Evolutionary conservation across 176 grass and related monocot species (phyloP).

Genomic region (Oropetium thomaeum): DNA sequence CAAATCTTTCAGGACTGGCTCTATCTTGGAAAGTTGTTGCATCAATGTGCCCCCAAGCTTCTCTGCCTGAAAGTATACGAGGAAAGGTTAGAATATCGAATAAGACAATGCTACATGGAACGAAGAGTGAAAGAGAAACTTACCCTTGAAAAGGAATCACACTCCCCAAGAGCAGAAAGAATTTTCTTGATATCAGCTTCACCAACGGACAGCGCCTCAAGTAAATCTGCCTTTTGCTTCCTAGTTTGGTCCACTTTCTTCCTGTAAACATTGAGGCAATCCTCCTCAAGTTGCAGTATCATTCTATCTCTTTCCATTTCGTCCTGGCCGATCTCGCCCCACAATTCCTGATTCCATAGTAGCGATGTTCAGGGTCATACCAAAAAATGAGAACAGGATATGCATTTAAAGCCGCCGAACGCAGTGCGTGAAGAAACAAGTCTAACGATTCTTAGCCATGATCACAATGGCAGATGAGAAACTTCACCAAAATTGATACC

Average conservation of each 20-base stretch:
- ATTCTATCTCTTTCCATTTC: slow-evolving; percentile 71
- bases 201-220: slow-evolving; percentile 45
- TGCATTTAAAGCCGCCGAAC: background rate
- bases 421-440: background rate
- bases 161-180: slow-evolving; percentile 72
- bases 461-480: background rate
- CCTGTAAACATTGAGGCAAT: slow-evolving; percentile 77
- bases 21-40: slow-evolving; percentile 66
- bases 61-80: slow-evolving; percentile 50
- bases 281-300: slow-evolving; percentile 74
- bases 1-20: slow-evolving; percentile 64
- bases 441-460: background rate
- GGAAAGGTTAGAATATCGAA: background rate
- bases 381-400: background rate
- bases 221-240: slow-evolving; percentile 59
- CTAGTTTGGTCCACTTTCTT: slow-evolving; percentile 59
- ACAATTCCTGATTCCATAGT: slow-evolving; percentile 55
- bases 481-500: background rate
- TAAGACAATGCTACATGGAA: background rate
- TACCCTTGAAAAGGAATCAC: slow-evolving; percentile 73
- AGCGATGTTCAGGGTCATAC: background rate
- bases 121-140: background rate
- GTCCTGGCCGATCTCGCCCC: slow-evolving; percentile 71
- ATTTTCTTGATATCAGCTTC: slow-evolving; percentile 64
- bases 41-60: slow-evolving; percentile 58